Base-by-base conservation (phyloP, 257 asterid species). In the Solanum arcanum region DNA sequence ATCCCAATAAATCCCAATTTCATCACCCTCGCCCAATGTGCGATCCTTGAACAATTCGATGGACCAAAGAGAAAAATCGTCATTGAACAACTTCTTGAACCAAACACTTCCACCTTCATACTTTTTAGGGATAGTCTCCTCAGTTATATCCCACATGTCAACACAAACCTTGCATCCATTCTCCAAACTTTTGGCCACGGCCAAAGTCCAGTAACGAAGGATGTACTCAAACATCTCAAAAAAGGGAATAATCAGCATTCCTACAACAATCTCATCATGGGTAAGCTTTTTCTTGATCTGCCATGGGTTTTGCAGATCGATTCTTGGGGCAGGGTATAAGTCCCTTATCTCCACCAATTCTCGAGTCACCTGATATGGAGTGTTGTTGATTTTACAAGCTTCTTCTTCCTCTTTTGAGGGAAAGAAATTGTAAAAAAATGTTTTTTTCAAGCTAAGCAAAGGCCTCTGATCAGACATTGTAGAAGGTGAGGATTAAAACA, bases 251-350 rank as follows among this genome's bases (percentile, higher is more conserved):
- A 72, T 25, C 25, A 72, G 1, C 47, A 18, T 72, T 35, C 80
- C 80, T 18, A 18, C 27, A 18, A 18, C 9, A 3, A 35, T 12
- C 27, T 72, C 78, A 1, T 72, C 47, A 18, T 5, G 27, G 16
- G 15, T 72, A 64, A 18, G 10, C 9, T 72, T 35, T 83, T 92
- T 92, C 91, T 86, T 88, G 76, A 94, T 92, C 56, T 87, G 81
- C 97, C 97, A 93, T 2, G 97, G 96, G 31, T 90, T 56, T 10
- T 68, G 47, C 2, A 83, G 84, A 42, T 92, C 90, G 0, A 83
- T 5, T 46, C 6, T 20, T 0, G 94, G 93, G 1, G 93, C 89
- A 7, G 91, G 25, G 44, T 72, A 31, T 72, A 72, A 4, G 80
- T 72, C 47, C 47, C 47, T 9, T 72, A 72, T 72, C 47, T 35